Conservation (phyloP, 2,329 filamentous ascomycete genomes). For the Colletotrichum echinochloae region DNA sequence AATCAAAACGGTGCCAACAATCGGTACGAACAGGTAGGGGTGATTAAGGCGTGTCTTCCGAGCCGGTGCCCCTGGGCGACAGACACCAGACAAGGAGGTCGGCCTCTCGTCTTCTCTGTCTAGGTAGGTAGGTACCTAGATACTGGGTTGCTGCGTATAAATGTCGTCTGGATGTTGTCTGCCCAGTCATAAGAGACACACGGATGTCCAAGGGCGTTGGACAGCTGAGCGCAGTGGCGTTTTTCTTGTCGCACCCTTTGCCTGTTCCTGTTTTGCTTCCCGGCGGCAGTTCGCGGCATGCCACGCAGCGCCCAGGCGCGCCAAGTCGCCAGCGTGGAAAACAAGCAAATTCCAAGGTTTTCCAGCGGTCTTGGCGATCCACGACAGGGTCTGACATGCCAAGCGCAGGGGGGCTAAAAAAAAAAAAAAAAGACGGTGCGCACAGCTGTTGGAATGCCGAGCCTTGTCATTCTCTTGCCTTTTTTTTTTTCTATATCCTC, state of each 20-base stretch:
- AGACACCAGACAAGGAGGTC: background rate
- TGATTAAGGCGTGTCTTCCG: background rate
- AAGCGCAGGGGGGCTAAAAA: slow-evolving; percentile 6
- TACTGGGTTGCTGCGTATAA: too few relatives aligned
- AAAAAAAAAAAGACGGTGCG: too few relatives aligned
- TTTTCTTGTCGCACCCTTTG: background rate
- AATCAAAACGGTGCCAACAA: background rate
- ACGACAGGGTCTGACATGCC: slow-evolving; percentile 23
- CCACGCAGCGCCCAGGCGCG: slow-evolving; percentile 34
- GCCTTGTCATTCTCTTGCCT: background rate
- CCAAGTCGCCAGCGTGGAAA: slow-evolving; percentile 37
- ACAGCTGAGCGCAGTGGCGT: background rate
- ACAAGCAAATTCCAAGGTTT: slow-evolving; percentile 41
- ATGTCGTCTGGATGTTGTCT: too few relatives aligned
- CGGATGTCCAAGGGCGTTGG: too few relatives aligned
- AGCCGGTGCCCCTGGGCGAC: background rate
- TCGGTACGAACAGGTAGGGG: background rate
- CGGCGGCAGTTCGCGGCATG: slow-evolving; percentile 7
- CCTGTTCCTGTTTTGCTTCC: slow-evolving; percentile 5
- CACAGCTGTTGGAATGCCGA: slow-evolving; percentile 12
- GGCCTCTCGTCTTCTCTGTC: background rate
- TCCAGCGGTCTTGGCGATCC: slow-evolving; percentile 40
- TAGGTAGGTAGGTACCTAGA: too few relatives aligned
- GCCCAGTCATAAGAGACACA: too few relatives aligned
- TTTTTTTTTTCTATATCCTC: background rate